Evolutionary conservation across 2,329 filamentous ascomycete genomes (phyloP), one percentile per base, ranked within the genome.

Genomic region (Trichoderma simmonsii): DNA sequence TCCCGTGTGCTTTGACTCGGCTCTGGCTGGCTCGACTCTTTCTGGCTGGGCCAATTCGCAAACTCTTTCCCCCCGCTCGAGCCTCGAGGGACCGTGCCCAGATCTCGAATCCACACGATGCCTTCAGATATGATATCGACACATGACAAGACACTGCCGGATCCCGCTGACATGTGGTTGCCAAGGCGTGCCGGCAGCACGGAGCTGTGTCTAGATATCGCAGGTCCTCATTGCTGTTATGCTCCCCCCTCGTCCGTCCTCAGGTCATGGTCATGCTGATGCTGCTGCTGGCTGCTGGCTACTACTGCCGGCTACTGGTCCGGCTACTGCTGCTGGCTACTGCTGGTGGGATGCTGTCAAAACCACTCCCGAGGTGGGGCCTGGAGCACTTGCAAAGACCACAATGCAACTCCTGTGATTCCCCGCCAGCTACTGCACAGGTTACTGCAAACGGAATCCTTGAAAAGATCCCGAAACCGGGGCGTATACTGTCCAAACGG

Each of bases 301-400:
- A 32, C 21, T 61, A 21, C 56, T 34, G n/a, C 60, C 7, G 28
- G 21, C 32, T 24, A 51, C 48, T 24, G n/a, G 9, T 21, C 34
- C 34, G n/a, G n/a, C 43, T 48, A 51, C 32, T 39, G 60, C 24
- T 43, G 34, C 36, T 48, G 24, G 24, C 61, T 48, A 4, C 61
- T 63, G 14, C 28, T 36, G 64, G 48, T 67, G 64, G 51, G 21
- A 60, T 57, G 66, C 67, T 70, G 67, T 70, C 67, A 70, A 70
- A 54, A 70, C 24, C 67, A 54, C 67, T 70, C 21, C 57, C 56
- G 57, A 70, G 30, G 67, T 70, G 67, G 69, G 28, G 69, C 18
- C 61, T 39, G 34, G 61, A n/a, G 32, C 39, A 3, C 21, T 32
- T 51, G 14, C 26, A 32, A 54, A 60, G 32, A 48, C 57, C 34